Evolutionary conservation across 2,329 filamentous ascomycete species (phyloP).

Genomic region (Penicillium corylophilum): DNA sequence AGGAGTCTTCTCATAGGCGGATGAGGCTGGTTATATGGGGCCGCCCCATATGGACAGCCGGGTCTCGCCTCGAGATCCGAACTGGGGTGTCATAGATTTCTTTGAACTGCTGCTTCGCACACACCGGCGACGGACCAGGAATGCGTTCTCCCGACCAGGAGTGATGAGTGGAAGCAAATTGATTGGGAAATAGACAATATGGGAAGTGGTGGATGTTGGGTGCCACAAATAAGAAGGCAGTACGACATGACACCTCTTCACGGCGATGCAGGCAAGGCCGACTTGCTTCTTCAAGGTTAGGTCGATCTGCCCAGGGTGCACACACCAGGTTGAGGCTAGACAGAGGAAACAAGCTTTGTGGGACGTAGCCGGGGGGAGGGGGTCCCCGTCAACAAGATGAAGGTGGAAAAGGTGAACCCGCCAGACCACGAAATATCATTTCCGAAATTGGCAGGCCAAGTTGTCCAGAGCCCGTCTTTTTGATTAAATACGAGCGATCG

Average conservation of each 20-base stretch:
- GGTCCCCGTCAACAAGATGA: neutral
- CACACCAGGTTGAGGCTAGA: slow-evolving; percentile 2
- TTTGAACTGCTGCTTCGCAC: neutral
- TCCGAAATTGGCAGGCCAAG: slow-evolving; percentile 4
- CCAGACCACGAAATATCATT: neutral
- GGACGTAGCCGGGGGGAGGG: slow-evolving; percentile 1
- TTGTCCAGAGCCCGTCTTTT: neutral
- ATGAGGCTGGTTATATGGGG: neutral
- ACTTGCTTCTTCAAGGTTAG: slow-evolving; percentile 9
- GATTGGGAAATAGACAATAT: neutral
- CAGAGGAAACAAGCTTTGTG: slow-evolving; percentile 19
- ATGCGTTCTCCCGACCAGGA: neutral
- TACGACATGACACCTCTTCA: slow-evolving; percentile 4
- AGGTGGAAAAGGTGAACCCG: neutral
- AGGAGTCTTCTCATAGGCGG: neutral
- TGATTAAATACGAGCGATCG: slow-evolving; percentile 22
- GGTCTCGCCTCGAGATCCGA: neutral
- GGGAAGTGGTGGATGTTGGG: neutral
- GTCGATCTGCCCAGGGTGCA: slow-evolving; percentile 7
- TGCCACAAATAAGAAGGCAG: neutral
- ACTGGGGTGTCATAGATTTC: too few species aligned
- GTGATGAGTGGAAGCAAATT: neutral
- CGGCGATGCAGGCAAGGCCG: neutral
- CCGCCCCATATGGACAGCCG: neutral
- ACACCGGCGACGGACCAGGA: neutral